Base-by-base conservation (phyloP, 1,139 yeast genomes). In the Candida frijolesensis region DNA sequence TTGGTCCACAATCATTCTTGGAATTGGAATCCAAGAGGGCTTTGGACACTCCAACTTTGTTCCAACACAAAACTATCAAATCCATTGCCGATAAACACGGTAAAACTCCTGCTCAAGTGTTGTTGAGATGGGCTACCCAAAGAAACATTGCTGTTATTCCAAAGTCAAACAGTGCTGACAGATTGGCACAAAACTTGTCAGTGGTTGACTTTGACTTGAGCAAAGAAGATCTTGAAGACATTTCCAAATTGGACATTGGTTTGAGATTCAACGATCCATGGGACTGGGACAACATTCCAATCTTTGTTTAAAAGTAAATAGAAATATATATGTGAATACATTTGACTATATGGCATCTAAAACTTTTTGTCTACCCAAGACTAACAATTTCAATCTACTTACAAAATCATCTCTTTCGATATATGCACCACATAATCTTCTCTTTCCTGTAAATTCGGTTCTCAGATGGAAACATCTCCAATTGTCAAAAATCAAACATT, bases 181-280 rank as follows among this genome's bases (percentile, higher is more conserved):
- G 92, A 70, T 73, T 87, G 61, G 56, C 70, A 48, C 77, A 76
- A 51, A 87, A 87, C 70, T 78, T 87, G 68, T 59, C 62, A 16
- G 79, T 84, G 57, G 80, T 80, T 59, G 79, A 78, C 53, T 76
- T 83, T 58, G 78, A 81, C 47, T 75, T 84, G 62, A 59, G 82
- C 27, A 67, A 78, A n/a, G 79, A 70, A 9, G 91, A 87, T 52
- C 56, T 87, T 42, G 70, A 71, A 11, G 66, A 68, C 15, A 84
- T 87, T 56, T 68, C 79, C 32, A 68, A 68, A 44, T 79, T 90
- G 66, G 88, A 91, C 68, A 78, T 74, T 57, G 78, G 79, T 60
- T 76, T 89, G 59, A 83, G 97, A 72, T 89, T 90, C 76, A 90
- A 90, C 68, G 89, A 90, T 66, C 96, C 97, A 54, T 84, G 85